Percentiles rank a stretch among this genome's conserved stretches.
Conservation (phyloP, 176 grass and related monocot genomes). For the Paspalum vaginatum region DNA sequence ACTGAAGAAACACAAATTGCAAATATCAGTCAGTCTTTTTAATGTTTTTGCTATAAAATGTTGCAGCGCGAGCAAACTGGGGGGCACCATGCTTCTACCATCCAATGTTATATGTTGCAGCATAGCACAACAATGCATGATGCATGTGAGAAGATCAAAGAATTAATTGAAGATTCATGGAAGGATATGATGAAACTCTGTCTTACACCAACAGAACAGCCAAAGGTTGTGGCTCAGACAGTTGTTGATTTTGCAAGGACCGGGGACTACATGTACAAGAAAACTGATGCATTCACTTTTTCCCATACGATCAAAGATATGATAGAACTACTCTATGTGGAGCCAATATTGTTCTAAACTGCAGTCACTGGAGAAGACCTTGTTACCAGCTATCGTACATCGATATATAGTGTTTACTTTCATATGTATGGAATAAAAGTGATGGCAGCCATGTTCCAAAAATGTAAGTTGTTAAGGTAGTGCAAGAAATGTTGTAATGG, state of each 20-base stretch:
- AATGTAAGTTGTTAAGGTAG: neutral
- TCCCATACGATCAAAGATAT: slow-evolving; percentile 14
- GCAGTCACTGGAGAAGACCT: neutral
- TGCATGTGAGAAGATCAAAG: slow-evolving; percentile 13
- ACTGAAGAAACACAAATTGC: neutral
- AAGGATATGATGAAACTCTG: slow-evolving; percentile 26
- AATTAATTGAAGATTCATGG: slow-evolving; percentile 34
- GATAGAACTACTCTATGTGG: neutral
- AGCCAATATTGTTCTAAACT: neutral
- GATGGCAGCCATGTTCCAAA: neutral
- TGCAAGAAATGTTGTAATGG: neutral
- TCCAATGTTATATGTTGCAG: slow-evolving; percentile 40
- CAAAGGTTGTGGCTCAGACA: neutral
- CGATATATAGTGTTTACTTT: neutral
- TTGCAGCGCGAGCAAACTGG: slow-evolving; percentile 38
- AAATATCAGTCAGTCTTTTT: neutral
- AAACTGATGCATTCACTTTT: neutral
- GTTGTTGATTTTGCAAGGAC: slow-evolving; percentile 28
- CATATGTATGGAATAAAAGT: neutral
- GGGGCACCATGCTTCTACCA: neutral
- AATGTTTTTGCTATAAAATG: neutral
- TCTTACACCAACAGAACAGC: neutral
- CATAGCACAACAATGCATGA: slow-evolving; percentile 2
- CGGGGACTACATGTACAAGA: neutral
- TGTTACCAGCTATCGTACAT: neutral